These are phyloP conservation scores for Sugiyamaella floridensis DNA, from an alignment of 805 yeast species.

Conservation along the genomic window DNA sequence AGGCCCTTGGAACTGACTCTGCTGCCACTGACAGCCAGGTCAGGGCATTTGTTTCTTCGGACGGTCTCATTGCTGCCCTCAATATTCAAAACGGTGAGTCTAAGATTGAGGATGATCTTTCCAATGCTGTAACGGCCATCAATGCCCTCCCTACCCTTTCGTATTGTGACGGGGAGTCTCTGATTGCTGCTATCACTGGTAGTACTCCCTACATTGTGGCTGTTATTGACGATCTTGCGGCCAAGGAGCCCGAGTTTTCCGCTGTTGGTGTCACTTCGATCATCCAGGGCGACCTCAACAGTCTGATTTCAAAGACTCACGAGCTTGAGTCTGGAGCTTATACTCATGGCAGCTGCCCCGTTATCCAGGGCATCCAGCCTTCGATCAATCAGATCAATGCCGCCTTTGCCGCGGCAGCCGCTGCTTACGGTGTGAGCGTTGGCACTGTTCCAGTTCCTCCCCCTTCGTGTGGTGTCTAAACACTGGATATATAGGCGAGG, in stretches of 20 bases:
- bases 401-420: background rate
- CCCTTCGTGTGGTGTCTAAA: background rate
- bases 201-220: slow-evolving; percentile 13
- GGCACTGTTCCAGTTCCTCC: background rate
- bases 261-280: slow-evolving; percentile 19
- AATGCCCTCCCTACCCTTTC: slow-evolving; percentile 11
- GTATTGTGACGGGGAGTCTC: slow-evolving; percentile 10
- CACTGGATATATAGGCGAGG: background rate
- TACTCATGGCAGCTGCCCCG: background rate
- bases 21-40: slow-evolving; percentile 8
- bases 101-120: slow-evolving; percentile 18
- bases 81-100: slow-evolving; percentile 24
- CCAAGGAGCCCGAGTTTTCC: slow-evolving; percentile 22
- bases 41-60: slow-evolving; percentile 4
- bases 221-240: slow-evolving; percentile 18
- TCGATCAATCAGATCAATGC: background rate
- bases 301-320: slow-evolving; percentile 16
- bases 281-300: slow-evolving; percentile 21
- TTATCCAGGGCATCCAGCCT: background rate
- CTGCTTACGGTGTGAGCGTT: background rate
- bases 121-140: slow-evolving; percentile 8
- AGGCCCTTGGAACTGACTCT: slow-evolving; percentile 9
- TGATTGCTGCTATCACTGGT: slow-evolving; percentile 4
- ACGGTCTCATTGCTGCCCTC: slow-evolving; percentile 27
- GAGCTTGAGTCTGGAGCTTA: slow-evolving; percentile 14